Percentiles rank a stretch among this genome's conserved stretches.
phyloP scores from a whole-genome alignment of 225 moss, liverwort and hornwort genomes.

The Physcomitrellopsis africana region DNA sequence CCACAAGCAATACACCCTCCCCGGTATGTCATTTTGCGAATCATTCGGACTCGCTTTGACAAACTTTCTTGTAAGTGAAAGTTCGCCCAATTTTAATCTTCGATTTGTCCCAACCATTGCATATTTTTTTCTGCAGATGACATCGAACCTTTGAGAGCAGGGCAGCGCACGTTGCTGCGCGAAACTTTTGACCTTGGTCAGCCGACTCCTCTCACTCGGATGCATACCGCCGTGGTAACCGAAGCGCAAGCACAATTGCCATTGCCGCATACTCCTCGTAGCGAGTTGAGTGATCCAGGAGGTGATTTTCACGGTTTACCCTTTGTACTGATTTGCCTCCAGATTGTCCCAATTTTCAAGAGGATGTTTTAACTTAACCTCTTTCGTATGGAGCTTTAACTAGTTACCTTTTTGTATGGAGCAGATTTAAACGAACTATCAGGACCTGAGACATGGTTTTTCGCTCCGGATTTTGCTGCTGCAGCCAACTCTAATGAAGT shows the following conservation, averaged over 20 bases:
- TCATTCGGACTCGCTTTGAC: too few species aligned
- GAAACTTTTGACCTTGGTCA: constrained; percentile 82
- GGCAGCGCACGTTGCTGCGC: constrained; percentile 59
- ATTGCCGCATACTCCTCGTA: constrained; percentile 33
- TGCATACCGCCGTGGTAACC: constrained; percentile 30
- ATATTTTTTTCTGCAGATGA: constrained; percentile 27
- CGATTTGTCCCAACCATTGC: neutral
- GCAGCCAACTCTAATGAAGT: constrained; percentile 7
- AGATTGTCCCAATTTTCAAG: neutral
- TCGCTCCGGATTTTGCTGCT: constrained; percentile 30
- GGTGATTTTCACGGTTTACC: constrained; percentile 12
- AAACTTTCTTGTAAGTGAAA: neutral
- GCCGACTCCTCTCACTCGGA: constrained; percentile 48
- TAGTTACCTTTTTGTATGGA: neutral
- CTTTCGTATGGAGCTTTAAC: neutral
- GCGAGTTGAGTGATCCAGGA: neutral
- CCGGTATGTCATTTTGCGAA: constrained; percentile 42
- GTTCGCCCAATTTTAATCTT: neutral
- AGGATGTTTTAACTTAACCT: neutral
- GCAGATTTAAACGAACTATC: constrained; percentile 16
- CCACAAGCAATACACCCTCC: constrained; percentile 73
- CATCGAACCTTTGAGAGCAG: constrained; percentile 52
- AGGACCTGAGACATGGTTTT: constrained; percentile 37
- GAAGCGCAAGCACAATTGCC: constrained; percentile 37
- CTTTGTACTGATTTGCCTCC: neutral